phyloP scores from a whole-genome alignment of 371 early-diverging fungal species.

The Mortierella sp. region DNA sequence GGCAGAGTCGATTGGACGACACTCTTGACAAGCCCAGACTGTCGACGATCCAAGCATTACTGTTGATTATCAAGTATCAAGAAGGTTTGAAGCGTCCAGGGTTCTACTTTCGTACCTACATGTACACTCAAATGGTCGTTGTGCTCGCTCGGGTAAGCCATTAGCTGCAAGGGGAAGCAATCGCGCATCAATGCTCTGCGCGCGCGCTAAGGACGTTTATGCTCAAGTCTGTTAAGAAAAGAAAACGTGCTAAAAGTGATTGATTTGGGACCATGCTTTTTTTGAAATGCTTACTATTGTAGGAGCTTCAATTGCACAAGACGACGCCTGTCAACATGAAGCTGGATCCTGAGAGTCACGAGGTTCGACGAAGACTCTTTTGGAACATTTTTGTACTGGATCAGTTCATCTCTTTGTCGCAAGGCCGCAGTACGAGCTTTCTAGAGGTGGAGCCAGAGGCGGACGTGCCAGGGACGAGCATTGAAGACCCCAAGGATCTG shows the following conservation, averaged over 20 bases:
- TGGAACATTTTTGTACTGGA: slow-evolving; percentile 47
- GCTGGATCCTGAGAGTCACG: slow-evolving; percentile 48
- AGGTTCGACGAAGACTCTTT: slow-evolving; percentile 47
- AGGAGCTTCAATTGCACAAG: slow-evolving; percentile 52
- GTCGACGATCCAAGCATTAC: slow-evolving; percentile 51
- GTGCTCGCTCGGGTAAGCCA: slow-evolving; percentile 61
- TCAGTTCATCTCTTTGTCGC: slow-evolving; percentile 48
- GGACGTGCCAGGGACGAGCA: slow-evolving; percentile 36
- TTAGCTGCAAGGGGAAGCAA: not conserved
- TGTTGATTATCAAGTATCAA: slow-evolving; percentile 53
- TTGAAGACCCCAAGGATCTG: slow-evolving; percentile 36
- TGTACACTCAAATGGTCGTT: slow-evolving; percentile 54
- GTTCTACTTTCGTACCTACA: slow-evolving; percentile 57
- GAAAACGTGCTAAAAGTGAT: too few relatives aligned
- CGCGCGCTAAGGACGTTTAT: too few relatives aligned
- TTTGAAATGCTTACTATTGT: not conserved
- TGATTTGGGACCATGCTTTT: too few relatives aligned
- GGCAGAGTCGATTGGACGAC: slow-evolving; percentile 52
- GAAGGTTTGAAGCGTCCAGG: slow-evolving; percentile 52
- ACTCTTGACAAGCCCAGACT: slow-evolving; percentile 52
- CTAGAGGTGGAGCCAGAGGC: slow-evolving; percentile 52
- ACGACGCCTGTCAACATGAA: slow-evolving; percentile 44
- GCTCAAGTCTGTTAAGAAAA: too few relatives aligned
- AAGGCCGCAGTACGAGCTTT: slow-evolving; percentile 48
- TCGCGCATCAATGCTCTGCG: not conserved